A percentile compares a stretch with the other conserved stretches of the same genome.
Conservation (phyloP, 2,329 filamentous ascomycete genomes). For the Penicillium sp. region DNA sequence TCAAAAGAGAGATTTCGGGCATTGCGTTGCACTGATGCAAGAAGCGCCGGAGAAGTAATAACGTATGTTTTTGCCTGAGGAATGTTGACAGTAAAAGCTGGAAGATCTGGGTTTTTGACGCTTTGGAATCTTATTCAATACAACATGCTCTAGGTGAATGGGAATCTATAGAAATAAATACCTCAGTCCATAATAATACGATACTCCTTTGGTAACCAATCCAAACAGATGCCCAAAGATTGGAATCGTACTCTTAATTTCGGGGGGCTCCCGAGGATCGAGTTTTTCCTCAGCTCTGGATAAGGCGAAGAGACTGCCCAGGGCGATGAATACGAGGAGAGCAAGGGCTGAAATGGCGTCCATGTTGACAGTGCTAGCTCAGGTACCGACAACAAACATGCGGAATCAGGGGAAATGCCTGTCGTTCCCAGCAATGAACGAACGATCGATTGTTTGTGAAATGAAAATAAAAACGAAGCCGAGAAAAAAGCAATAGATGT, state of each 20-base stretch:
- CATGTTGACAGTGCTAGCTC: not conserved
- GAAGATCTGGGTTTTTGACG: constrained; percentile 10
- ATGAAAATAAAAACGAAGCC: too few relatives aligned
- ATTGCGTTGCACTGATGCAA: constrained; percentile 23
- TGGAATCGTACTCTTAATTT: constrained; percentile 19
- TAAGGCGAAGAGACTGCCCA: not conserved
- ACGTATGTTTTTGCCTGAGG: constrained; percentile 25
- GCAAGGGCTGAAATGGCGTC: not conserved
- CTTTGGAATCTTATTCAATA: not conserved
- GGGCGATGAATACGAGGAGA: not conserved
- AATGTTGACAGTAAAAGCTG: constrained; percentile 23
- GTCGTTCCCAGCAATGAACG: too few relatives aligned
- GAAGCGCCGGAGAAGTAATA: constrained; percentile 22
- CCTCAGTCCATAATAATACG: constrained; percentile 22
- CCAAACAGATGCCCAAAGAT: constrained; percentile 26
- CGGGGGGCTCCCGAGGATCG: constrained; percentile 26
- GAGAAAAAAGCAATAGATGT: too few relatives aligned
- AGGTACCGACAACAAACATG: too few relatives aligned
- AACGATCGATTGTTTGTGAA: too few relatives aligned
- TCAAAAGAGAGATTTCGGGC: constrained; percentile 21
- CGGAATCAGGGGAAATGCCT: too few relatives aligned
- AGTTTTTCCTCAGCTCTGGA: not conserved
- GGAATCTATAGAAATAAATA: constrained; percentile 3
- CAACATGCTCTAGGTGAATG: not conserved
- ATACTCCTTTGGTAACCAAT: constrained; percentile 21